A percentile compares a stretch with the other conserved stretches of the same genome.
These are phyloP conservation scores for Macadamia integrifolia DNA, from an alignment of 164 flowering plant species.

Conservation along the genomic window DNA sequence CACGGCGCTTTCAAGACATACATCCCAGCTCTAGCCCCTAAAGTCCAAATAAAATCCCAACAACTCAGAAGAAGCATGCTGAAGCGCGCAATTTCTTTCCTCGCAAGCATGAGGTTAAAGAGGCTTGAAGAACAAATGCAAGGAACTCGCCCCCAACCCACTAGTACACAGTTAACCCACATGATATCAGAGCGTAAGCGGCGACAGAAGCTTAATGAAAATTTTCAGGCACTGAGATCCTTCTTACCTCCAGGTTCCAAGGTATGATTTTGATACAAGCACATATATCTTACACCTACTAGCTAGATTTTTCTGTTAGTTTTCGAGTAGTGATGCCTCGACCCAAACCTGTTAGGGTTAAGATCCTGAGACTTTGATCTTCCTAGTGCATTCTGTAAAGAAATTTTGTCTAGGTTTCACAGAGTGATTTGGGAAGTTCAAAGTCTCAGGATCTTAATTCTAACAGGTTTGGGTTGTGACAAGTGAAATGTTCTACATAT, in stretches of 20 bases:
- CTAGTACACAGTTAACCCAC: slow-evolving; percentile 57
- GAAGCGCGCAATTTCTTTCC: slow-evolving; percentile 38
- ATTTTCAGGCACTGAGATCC: slow-evolving; percentile 58
- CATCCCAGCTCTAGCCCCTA: slow-evolving; percentile 6
- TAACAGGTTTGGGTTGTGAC: no score
- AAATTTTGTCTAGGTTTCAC: no score
- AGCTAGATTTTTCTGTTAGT: no score
- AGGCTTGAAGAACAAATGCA: slow-evolving; percentile 26
- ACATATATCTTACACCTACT: no score
- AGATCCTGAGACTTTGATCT: no score
- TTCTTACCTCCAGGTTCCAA: slow-evolving; percentile 83
- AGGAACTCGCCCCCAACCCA: slow-evolving; percentile 38
- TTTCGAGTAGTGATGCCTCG: no score
- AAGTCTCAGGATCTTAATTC: no score
- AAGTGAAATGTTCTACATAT: no score
- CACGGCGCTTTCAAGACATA: slow-evolving; percentile 51
- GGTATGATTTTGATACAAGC: slow-evolving; percentile 31
- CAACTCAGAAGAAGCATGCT: slow-evolving; percentile 27
- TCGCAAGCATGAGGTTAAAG: slow-evolving; percentile 26
- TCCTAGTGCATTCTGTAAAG: no score
- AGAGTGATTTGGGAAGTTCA: no score
- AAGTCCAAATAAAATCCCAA: slow-evolving; percentile 6
- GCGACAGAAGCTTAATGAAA: slow-evolving; percentile 77
- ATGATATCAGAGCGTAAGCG: slow-evolving; percentile 79
- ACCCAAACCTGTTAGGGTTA: no score